phyloP scores from a whole-genome alignment of 495 filamentous ascomycete genomes.

The Aspergillus taichungensis region DNA sequence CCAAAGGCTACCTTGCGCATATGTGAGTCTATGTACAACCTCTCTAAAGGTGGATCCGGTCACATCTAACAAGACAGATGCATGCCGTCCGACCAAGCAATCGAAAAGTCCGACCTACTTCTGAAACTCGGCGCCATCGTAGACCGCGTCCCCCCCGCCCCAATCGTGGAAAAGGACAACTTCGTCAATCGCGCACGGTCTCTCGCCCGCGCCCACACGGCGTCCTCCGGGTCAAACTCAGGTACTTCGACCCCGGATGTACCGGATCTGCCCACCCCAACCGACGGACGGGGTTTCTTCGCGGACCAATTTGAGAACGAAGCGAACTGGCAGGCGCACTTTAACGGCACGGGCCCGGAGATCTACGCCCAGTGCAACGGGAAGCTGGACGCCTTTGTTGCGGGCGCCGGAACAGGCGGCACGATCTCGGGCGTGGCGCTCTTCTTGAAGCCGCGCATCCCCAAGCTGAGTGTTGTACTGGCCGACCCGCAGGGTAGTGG shows the following conservation, averaged over 20 bases:
- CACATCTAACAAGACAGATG: slow-evolving; percentile 39
- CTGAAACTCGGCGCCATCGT: slow-evolving; percentile 84
- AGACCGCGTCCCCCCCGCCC: slow-evolving; percentile 79
- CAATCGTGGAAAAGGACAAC: slow-evolving; percentile 82
- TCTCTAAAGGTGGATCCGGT: background rate
- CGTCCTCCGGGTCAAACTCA: slow-evolving; percentile 27
- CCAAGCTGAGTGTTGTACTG: slow-evolving; percentile 62
- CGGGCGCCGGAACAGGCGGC: slow-evolving; percentile 92
- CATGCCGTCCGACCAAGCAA: slow-evolving; percentile 88
- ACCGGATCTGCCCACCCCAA: slow-evolving; percentile 6
- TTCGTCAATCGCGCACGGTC: slow-evolving; percentile 90
- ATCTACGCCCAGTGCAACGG: slow-evolving; percentile 73
- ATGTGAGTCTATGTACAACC: slow-evolving; percentile 46
- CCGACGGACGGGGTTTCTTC: slow-evolving; percentile 64
- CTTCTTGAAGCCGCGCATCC: slow-evolving; percentile 65
- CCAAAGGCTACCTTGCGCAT: slow-evolving; percentile 81
- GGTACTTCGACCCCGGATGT: slow-evolving; percentile 2
- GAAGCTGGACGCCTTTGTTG: slow-evolving; percentile 77
- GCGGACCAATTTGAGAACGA: slow-evolving; percentile 92
- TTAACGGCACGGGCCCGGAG: slow-evolving; percentile 77
- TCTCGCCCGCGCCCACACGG: slow-evolving; percentile 63
- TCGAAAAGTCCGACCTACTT: slow-evolving; percentile 82
- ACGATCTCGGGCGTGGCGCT: slow-evolving; percentile 82
- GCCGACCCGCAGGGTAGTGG: slow-evolving; percentile 94
- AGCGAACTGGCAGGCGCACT: slow-evolving; percentile 82